phyloP scores from a whole-genome alignment of 495 filamentous ascomycete species.

The Staphylotrichum longicolle region DNA sequence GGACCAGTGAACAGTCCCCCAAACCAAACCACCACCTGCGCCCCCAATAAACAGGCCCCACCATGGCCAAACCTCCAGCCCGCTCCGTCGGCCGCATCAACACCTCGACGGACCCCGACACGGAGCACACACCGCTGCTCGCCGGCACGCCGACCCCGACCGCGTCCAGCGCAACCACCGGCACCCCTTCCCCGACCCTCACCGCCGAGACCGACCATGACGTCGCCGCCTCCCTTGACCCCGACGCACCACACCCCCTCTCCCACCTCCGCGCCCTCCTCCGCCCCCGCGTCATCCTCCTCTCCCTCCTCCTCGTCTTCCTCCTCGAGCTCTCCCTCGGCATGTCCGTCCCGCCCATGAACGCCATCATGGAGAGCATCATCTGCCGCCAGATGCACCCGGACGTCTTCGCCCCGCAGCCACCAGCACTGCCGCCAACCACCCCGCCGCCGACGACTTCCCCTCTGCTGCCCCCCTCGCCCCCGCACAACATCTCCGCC shows the following conservation, averaged over 20 bases:
- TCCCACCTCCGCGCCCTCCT: conserved; percentile 17
- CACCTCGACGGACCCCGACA: neutral
- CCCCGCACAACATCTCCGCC: neutral
- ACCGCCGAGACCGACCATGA: conserved; percentile 1
- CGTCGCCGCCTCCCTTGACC: neutral
- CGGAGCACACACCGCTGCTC: conserved; percentile 23
- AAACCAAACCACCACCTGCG: too few species aligned
- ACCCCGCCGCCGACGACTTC: neutral
- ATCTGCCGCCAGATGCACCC: conserved; percentile 37
- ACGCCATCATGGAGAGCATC: conserved; percentile 35
- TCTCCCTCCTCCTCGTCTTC: conserved; percentile 29
- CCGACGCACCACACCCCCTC: neutral
- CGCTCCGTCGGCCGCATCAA: conserved; percentile 5
- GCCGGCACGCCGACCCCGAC: conserved; percentile 13
- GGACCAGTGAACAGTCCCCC: too few species aligned
- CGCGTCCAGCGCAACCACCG: neutral
- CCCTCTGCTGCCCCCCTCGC: neutral
- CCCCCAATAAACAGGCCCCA: neutral
- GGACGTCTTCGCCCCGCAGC: conserved; percentile 12
- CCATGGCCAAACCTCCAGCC: conserved; percentile 1
- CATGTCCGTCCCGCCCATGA: conserved; percentile 26
- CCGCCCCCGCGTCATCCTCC: conserved; percentile 28
- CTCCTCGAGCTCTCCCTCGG: conserved; percentile 30
- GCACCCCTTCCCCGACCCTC: neutral
- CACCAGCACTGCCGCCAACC: neutral